Base-by-base conservation (phyloP, 306 rosid species). In the Pterocarpus macrocarpus region DNA sequence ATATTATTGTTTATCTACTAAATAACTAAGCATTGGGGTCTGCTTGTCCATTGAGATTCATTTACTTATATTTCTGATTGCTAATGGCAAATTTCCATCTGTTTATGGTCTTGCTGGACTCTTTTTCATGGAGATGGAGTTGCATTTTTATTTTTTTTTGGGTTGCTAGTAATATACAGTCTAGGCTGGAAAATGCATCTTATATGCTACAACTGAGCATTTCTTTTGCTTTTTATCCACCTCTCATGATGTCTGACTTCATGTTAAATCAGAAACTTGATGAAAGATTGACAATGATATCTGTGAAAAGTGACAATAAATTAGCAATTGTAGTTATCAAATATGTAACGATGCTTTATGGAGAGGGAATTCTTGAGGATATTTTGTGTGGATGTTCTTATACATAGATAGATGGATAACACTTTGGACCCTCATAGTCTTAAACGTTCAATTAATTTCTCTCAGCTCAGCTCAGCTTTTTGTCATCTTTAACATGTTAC, bases 101-200 rank as follows among this genome's bases (percentile, higher is more conserved):
- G 38, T 44, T 63, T 36, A 30, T 70, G 41, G 43, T 57, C 61
- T 44, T 15, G 4, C 30, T 63, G 58, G 41, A 32, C 63, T 63
- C 58, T 57, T n/a, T 32, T 34, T 67, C 47, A 17, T 59, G 14
- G 61, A 63, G 30, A 55, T 71, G 14, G 33, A n/a, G 58, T 65
- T 28, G 57, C 35, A 39, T 65, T 41, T 13, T 28, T 52, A 44
- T 44, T 58, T 45, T 35, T 35, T 55, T 55, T 62, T 45, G 36
- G 35, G 50, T 61, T 69, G 52, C 77, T 70, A 5, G 80, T 72
- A 36, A 10, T 64, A 78, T 66, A 28, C 49, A 57, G 38, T 73
- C 12, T 55, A 33, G 35, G 47, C 22, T 58, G 7, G 55, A 50
- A 64, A 57, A 56, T 30, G 75, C 56, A 34, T 32, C 11, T 68